Percentiles rank a stretch among this genome's conserved stretches.
Conservation (phyloP, 2,329 filamentous ascomycete genomes). For the Lachnellula hyalina region DNA sequence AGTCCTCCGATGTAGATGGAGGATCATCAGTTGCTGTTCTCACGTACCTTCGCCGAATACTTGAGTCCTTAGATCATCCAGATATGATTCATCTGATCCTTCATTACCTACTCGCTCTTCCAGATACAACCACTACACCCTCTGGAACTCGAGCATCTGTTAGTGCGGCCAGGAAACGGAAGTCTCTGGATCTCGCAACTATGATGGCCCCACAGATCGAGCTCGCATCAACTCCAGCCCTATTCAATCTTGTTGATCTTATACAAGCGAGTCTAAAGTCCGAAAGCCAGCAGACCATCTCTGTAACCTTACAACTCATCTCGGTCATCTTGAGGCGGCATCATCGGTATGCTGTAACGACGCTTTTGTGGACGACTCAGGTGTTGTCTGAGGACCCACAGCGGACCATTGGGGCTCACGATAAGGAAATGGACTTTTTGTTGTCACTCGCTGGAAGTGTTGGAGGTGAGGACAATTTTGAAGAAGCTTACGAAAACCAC, state of each 20-base stretch:
- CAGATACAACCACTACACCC: conserved; percentile 42
- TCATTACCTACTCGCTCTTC: conserved; percentile 82
- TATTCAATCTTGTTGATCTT: conserved; percentile 92
- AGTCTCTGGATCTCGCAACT: conserved; percentile 81
- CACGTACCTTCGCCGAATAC: conserved; percentile 84
- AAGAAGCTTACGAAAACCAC: conserved; percentile 67
- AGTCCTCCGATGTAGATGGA: conserved; percentile 95
- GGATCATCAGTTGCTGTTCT: conserved; percentile 94
- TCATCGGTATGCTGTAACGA: conserved; percentile 77
- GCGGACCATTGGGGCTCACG: conserved; percentile 68
- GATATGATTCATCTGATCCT: conserved; percentile 93
- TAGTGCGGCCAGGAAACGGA: conserved; percentile 71
- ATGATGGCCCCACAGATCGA: conserved; percentile 73
- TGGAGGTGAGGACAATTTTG: conserved; percentile 63
- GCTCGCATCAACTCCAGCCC: conserved; percentile 66
- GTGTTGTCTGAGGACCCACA: conserved; percentile 47
- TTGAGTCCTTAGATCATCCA: conserved; percentile 86
- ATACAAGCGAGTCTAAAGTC: conserved; percentile 82
- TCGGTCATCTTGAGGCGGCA: conserved; percentile 83
- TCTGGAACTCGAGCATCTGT: conserved; percentile 43
- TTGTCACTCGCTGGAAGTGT: conserved; percentile 63
- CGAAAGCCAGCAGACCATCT: conserved; percentile 79
- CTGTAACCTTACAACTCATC: conserved; percentile 81
- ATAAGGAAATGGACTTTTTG: conserved; percentile 68
- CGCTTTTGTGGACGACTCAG: conserved; percentile 63